Evolutionary conservation across 495 filamentous ascomycete genomes (phyloP).

Genomic region (Aspergillus indologenus): DNA sequence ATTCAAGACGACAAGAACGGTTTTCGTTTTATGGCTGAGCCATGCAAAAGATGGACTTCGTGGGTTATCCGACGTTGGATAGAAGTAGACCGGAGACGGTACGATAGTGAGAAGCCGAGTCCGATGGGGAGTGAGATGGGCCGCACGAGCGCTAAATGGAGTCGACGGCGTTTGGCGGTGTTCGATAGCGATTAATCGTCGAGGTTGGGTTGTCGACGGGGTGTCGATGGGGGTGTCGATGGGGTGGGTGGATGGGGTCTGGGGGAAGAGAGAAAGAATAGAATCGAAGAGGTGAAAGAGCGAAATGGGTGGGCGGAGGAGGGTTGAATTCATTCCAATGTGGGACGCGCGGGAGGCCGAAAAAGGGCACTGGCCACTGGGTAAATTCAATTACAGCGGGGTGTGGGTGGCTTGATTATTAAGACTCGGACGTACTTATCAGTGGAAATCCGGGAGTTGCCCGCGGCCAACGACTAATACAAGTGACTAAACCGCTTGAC

Average conservation of each 20-base stretch:
- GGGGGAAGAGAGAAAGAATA: conserved; percentile 2
- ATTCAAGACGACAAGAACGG: not conserved
- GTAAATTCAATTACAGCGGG: conserved; percentile 12
- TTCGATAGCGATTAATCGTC: not conserved
- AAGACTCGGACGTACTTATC: conserved; percentile 3
- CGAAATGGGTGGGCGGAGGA: not conserved
- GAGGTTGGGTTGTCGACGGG: conserved; percentile 3
- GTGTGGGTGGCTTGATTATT: conserved; percentile 10
- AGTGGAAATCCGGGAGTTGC: not conserved
- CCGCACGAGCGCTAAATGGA: not conserved
- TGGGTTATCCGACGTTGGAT: not conserved
- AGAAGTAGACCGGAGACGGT: not conserved
- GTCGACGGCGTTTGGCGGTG: not conserved
- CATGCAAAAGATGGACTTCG: not conserved
- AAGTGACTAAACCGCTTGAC: too few relatives aligned
- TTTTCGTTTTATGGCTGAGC: not conserved
- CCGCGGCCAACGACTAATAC: too few relatives aligned
- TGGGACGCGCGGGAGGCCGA: conserved; percentile 12
- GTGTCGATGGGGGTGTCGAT: too few relatives aligned
- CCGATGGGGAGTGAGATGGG: not conserved
- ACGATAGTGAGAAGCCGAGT: not conserved
- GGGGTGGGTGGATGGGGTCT: not conserved
- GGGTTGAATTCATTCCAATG: conserved; percentile 8
- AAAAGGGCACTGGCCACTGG: conserved; percentile 12
- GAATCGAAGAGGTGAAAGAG: not conserved